Evolutionary conservation across 225 moss, liverwort and hornwort species (phyloP), one percentile per base, ranked within the genome.

Genomic region (Climacium dendroides): DNA sequence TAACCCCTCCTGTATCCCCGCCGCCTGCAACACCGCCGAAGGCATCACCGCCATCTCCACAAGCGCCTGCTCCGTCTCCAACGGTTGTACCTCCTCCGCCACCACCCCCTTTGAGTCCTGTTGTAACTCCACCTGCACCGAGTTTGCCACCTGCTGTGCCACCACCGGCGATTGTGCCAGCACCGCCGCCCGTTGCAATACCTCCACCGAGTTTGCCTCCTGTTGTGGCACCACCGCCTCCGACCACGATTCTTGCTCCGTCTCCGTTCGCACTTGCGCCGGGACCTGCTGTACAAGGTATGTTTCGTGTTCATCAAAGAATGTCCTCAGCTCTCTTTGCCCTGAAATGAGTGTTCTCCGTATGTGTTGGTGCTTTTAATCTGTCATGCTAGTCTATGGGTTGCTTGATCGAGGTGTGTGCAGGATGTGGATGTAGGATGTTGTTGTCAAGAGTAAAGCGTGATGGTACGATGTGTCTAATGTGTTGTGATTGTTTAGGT

Each of bases 251-350:
- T 70, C 57, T 34, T 64, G 90, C 91, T 22, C 93, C 89, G 30
- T 53, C 92, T 86, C 89, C 91, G 2, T 89, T 28, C 23, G 71
- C 85, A 15, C 83, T 91, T 59, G 90, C 90, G 28, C 92, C 92
- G 62, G 91, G 92, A 41, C 91, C 89, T 35, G 91, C 64, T 77
- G 91, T 92, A 55, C 61, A 86, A 89, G 92, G 92, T 92, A 80
- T 74, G 57, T 28, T 52, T 13, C 48, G 47, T 17, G 41, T 43
- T 29, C 14, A 23, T 12, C 11, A 37, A 28, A 5, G 35, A 65
- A 32, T 78, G 26, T 7, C 43, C 15, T 61, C 19, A 13, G 11
- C 1, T 37, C 22, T 54, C 9, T 15, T 53, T 55, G 15, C 25
- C 25, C 16, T 1, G 0, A 6, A 77, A 52, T 37, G 62, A 9